Percentiles rank a stretch among this genome's conserved stretches.
phyloP scores from a whole-genome alignment of 192 early-diverging fungal species.

The Linnemannia exigua region DNA sequence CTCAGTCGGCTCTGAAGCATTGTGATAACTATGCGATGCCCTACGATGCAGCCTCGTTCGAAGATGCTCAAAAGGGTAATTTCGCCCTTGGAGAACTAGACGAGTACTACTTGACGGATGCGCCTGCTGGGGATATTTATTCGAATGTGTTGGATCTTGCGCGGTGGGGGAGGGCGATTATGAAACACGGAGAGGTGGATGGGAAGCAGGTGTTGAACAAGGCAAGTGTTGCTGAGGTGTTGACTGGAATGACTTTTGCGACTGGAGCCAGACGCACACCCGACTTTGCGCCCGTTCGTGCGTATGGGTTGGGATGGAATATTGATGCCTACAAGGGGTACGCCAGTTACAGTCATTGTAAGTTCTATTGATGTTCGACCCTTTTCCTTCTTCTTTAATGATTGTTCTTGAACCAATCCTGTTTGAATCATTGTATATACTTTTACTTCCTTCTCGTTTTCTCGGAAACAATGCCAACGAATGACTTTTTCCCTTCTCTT shows the following conservation, averaged over 20 bases:
- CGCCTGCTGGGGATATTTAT: slow-evolving; percentile 16
- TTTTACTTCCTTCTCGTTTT: too few relatives aligned
- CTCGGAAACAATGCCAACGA: too few relatives aligned
- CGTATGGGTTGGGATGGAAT: slow-evolving; percentile 2
- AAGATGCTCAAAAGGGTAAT: slow-evolving; percentile 8
- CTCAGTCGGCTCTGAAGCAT: not conserved
- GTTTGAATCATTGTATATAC: too few relatives aligned
- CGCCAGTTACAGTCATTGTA: not conserved
- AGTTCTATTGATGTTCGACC: not conserved
- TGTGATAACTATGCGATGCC: not conserved
- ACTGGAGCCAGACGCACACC: not conserved
- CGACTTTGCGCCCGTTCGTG: not conserved
- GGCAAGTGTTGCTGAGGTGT: not conserved
- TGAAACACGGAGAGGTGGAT: not conserved
- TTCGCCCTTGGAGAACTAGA: not conserved
- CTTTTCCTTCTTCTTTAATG: too few relatives aligned
- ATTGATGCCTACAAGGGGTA: slow-evolving; percentile 11
- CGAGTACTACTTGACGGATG: not conserved
- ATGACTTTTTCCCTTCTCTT: too few relatives aligned
- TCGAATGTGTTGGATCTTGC: slow-evolving; percentile 16
- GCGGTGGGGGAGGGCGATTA: not conserved
- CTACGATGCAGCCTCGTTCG: not conserved
- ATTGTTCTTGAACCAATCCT: too few relatives aligned
- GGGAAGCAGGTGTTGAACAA: slow-evolving; percentile 21
- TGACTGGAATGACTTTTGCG: not conserved